Base-by-base conservation (phyloP, 2,329 filamentous ascomycete species). In the Clathrospora elynae region DNA sequence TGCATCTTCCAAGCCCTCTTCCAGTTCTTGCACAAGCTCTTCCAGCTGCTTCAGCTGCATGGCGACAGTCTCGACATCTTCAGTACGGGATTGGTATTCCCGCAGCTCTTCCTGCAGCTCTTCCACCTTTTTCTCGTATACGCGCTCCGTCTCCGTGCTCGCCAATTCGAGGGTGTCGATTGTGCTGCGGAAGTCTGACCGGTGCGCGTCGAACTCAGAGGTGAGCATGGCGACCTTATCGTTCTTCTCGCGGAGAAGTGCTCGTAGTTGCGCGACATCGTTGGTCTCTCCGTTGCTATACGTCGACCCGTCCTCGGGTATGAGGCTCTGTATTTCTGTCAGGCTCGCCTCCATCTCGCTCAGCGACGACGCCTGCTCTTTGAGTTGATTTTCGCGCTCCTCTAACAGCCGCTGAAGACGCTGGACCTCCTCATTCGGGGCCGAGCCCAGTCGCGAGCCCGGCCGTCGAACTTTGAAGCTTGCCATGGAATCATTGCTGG, bases 161-260 rank as follows among this genome's bases (percentile, higher is more conserved):
- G 93, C 95, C 75, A 97, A 82, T 70, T 99, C 93, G 35, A 99
- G 78, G 0, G 92, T 96, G 72, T 99, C 93, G 49, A 99, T 93
- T 12, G 93, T 99, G 69, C 89, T 96, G 55, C 93, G 80, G 72
- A 99, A 99, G 70, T 99, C 93, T 12, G 93, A 92, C 45, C 93
- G 82, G 67, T 99, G 92, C 7, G 87, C 84, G 65, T 99, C 93
- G 61, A 99, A 99, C 66, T 99, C 93, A 6, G 88, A 83, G 1
- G 91, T 97, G 57, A 99, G 80, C 77, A 92, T 85, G 17, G 87
- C 85, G 55, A 99, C 96, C 75, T 91, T 96, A 45, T 99, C 93
- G 61, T 96, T 96, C 79, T 95, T 96, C 72, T 99, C 93, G 16
- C 89, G 82, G 39, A 99, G 73, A 58, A 95, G 73, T n/a, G 86